Evolutionary conservation across 768 basidiomycete genomes (phyloP).

Genomic region (Exsudoporus frostii): DNA sequence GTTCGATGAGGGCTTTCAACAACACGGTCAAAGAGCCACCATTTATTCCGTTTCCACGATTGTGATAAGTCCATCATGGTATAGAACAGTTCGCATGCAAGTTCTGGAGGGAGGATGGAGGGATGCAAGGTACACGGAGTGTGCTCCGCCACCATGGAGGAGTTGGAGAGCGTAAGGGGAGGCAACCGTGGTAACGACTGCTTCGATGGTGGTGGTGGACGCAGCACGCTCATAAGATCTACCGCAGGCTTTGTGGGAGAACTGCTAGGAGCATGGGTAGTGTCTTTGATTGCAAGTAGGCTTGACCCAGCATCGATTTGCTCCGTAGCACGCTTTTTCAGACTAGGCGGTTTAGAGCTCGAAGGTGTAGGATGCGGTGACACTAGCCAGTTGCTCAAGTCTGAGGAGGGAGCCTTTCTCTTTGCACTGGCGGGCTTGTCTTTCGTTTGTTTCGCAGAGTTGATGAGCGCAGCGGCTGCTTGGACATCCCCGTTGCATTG

Average conservation of each 20-base stretch:
- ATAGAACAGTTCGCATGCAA: constrained; percentile 75
- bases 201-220: constrained; percentile 43
- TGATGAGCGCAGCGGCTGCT: constrained; percentile 44
- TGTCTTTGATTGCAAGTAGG: constrained; percentile 15
- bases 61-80: constrained; percentile 61
- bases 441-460: constrained; percentile 16
- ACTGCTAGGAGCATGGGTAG: constrained; percentile 7
- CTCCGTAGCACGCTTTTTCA: constrained; percentile 15
- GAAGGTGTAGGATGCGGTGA: constrained; percentile 17
- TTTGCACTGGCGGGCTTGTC: constrained; percentile 24
- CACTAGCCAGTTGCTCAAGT: constrained; percentile 56
- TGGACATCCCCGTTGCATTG: constrained; percentile 54
- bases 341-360: constrained; percentile 18
- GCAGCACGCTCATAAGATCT: constrained; percentile 57
- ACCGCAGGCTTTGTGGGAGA: constrained; percentile 32
- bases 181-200: constrained; percentile 37
- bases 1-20: constrained; percentile 87
- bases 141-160: constrained; percentile 62
- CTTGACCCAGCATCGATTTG: neutral
- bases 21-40: constrained; percentile 80
- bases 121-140: constrained; percentile 75
- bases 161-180: constrained; percentile 62
- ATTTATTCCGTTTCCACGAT: constrained; percentile 69
- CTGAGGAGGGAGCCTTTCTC: constrained; percentile 48
- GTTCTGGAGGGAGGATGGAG: constrained; percentile 66